Base-by-base conservation (phyloP, 129 eudicot species). In the Solidago caesia region DNA sequence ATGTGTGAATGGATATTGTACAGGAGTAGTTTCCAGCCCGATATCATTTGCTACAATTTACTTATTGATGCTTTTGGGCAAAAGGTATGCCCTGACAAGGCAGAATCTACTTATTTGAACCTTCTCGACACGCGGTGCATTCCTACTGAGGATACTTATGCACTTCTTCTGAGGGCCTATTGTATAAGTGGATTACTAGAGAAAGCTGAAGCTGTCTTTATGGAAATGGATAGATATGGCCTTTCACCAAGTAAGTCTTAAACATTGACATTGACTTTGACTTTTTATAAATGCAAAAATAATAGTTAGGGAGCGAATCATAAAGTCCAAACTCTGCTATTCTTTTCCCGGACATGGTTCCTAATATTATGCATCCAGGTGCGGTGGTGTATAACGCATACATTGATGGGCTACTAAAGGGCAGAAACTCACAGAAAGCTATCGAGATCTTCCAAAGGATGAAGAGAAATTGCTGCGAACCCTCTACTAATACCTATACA, bases 131-230 rank as follows among this genome's bases (percentile, higher is more conserved):
- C 91, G 64, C 82, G 86, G 39, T 92, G 98, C 51, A 68, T 92
- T 73, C 95, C 98, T 47, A 92, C 98, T 1, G 89, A 92, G 84
- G 98, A 92, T 80, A 92, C 98, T 57, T 89, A 87, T 67, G 95
- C 98, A 2, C 94, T 92, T 74, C 94, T 92, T 74, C 10, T 89
- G 6, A 87, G 82, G 75, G 94, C 96, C 1, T 92, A 89, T 74
- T 92, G 96, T 82, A 80, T 68, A 73, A 80, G 84, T 72, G 88
- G 96, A 46, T 82, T 84, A 80, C 75, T 85, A 60, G 98, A 83
- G 56, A 87, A 86, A 70, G 98, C 95, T 52, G 94, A 92, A 84
- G 98, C 91, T 39, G 79, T 92, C 45, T 87, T 87, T 71, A 66
- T 72, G 65, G 98, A 92, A 82, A 89, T 92, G 96, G 68, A 77